These are phyloP conservation scores for Tulasnella sp. DNA, from an alignment of 768 basidiomycete species.

Conservation along the genomic window DNA sequence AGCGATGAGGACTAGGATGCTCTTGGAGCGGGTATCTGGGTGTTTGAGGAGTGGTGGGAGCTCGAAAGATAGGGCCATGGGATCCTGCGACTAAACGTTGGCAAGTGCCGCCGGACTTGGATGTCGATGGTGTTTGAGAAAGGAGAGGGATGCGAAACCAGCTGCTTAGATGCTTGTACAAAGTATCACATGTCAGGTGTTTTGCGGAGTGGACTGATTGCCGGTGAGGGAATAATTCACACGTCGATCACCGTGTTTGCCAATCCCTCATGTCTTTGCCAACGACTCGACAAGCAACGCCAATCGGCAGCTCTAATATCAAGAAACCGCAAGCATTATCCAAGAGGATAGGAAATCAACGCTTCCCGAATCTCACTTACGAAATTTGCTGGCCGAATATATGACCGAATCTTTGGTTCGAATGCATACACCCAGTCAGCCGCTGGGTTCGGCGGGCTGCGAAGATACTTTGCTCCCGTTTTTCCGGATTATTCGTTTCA, in stretches of 20 bases:
- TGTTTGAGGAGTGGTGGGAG: neutral
- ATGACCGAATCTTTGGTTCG: no score
- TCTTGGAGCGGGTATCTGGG: neutral
- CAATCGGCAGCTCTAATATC: no score
- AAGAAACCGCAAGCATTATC: no score
- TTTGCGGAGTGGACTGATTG: neutral
- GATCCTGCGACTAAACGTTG: neutral
- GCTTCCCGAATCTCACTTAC: no score
- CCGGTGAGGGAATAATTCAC: neutral
- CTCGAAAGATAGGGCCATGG: neutral
- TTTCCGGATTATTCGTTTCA: no score
- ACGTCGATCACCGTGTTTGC: neutral
- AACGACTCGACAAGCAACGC: no score
- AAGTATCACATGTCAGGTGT: neutral
- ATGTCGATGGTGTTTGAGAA: neutral
- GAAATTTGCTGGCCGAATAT: no score
- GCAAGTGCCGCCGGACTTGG: neutral
- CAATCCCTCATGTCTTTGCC: no score
- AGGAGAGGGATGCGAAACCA: neutral
- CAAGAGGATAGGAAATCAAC: no score
- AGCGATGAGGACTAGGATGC: conserved; percentile 13
- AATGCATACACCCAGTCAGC: no score
- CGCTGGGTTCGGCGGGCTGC: no score
- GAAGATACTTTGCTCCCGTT: no score
- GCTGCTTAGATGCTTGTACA: neutral